phyloP scores from a whole-genome alignment of 2,329 filamentous ascomycete species.

The Fusarium solani-melongenae region DNA sequence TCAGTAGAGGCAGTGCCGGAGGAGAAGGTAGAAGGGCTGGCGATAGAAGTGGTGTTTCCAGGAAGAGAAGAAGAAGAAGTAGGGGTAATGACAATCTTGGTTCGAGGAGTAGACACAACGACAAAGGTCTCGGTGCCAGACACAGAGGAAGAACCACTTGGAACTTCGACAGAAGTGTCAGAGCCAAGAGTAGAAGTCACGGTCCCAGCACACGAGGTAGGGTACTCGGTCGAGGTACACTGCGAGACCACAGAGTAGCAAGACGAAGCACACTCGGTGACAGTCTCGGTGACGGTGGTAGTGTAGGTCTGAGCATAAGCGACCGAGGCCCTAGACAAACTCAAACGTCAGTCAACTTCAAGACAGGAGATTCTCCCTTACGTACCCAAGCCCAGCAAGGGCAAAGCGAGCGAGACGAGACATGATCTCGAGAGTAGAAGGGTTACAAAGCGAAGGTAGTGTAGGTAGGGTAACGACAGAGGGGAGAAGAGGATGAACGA shows the following conservation, averaged over 20 bases:
- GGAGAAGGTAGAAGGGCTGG: neutral
- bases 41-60: slow-evolving; percentile 10
- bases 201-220: neutral
- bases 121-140: slow-evolving; percentile 2
- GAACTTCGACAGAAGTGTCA: slow-evolving; percentile 16
- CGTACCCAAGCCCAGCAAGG: slow-evolving; percentile 46
- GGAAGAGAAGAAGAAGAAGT: slow-evolving; percentile 9
- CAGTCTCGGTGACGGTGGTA: slow-evolving; percentile 48
- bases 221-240: slow-evolving; percentile 33
- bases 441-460: slow-evolving; percentile 17
- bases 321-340: slow-evolving; percentile 35
- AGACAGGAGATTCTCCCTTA: neutral
- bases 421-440: slow-evolving; percentile 30
- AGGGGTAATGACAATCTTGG: slow-evolving; percentile 10
- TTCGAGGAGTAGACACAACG: neutral
- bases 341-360: slow-evolving; percentile 16
- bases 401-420: slow-evolving; percentile 37
- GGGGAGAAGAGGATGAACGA: slow-evolving; percentile 31
- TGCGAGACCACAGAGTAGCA: slow-evolving; percentile 38
- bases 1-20: neutral
- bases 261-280: slow-evolving; percentile 44
- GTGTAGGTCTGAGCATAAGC: slow-evolving; percentile 42
- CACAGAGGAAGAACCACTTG: slow-evolving; percentile 7
- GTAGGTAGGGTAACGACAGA: neutral
- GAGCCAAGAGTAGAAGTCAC: neutral